phyloP scores from a whole-genome alignment of 345 rosid genomes.

The Stellera chamaejasme region DNA sequence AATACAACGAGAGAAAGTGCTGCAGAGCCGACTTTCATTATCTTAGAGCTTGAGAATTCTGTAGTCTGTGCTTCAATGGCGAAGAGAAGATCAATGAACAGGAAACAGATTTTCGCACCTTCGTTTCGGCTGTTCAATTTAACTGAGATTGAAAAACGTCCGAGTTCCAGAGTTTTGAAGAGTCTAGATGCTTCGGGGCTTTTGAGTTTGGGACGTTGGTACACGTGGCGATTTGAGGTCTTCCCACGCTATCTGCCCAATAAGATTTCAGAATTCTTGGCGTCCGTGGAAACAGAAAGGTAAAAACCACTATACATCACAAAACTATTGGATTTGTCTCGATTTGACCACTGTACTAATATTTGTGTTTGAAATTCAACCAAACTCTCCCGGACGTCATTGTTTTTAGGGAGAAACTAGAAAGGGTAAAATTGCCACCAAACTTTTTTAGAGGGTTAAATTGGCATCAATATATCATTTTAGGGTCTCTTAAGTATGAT shows the following conservation, averaged over 20 bases:
- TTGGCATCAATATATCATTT: no score
- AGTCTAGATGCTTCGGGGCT: slow-evolving; percentile 31
- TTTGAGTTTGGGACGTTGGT: slow-evolving; percentile 11
- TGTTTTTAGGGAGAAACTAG: no score
- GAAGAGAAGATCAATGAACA: background rate
- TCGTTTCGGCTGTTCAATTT: slow-evolving; percentile 16
- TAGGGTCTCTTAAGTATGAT: no score
- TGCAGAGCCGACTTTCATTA: slow-evolving; percentile 22
- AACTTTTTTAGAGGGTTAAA: no score
- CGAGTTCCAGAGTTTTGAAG: background rate
- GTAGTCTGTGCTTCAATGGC: background rate
- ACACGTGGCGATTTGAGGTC: slow-evolving; percentile 45
- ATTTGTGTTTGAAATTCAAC: no score
- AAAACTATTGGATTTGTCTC: no score
- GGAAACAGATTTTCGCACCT: background rate
- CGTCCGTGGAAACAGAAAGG: no score
- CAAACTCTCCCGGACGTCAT: no score
- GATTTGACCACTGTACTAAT: no score
- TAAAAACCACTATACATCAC: no score
- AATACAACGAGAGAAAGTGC: slow-evolving; percentile 17
- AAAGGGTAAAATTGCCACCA: no score
- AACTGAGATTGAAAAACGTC: slow-evolving; percentile 13
- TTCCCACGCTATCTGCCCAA: slow-evolving; percentile 58
- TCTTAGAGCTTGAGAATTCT: slow-evolving; percentile 6
- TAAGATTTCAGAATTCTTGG: slow-evolving; percentile 29